A percentile compares a stretch with the other conserved stretches of the same genome.
phyloP scores from a whole-genome alignment of 2,329 filamentous ascomycete species.

The Rhexocercosporidium sp. region DNA sequence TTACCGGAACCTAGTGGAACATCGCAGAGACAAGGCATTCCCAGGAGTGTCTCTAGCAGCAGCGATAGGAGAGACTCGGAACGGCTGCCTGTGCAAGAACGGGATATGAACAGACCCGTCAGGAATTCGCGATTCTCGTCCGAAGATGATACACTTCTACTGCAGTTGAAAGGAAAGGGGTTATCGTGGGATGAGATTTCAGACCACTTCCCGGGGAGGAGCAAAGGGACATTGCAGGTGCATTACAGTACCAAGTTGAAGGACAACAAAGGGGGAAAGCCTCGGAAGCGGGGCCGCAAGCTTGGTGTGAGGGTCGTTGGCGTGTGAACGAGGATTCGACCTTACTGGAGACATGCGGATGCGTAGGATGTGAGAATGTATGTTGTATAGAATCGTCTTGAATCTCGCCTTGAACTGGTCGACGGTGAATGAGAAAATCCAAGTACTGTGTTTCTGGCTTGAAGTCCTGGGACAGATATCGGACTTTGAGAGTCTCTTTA shows the following conservation, averaged over 20 bases:
- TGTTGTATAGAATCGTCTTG: not conserved
- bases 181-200: constrained; percentile 31
- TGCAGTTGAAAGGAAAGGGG: constrained; percentile 26
- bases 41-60: constrained; percentile 16
- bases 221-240: constrained; percentile 31
- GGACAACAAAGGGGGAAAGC: constrained; percentile 22
- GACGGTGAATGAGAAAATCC: too few relatives aligned
- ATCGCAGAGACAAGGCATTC: constrained; percentile 18
- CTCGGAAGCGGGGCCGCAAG: constrained; percentile 23
- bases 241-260: constrained; percentile 33
- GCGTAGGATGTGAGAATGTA: not conserved
- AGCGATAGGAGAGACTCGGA: constrained; percentile 19
- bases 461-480: too few relatives aligned
- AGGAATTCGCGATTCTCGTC: constrained; percentile 25
- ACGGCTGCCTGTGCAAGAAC: constrained; percentile 26
- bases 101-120: constrained; percentile 19
- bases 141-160: constrained; percentile 28
- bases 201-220: constrained; percentile 29
- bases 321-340: not conserved
- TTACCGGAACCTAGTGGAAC: constrained; percentile 15
- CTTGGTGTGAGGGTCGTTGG: constrained; percentile 14
- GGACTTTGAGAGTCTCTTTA: too few relatives aligned
- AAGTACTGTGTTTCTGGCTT: too few relatives aligned
- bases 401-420: not conserved
- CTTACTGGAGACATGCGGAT: not conserved